Evolutionary conservation across 495 filamentous ascomycete species (phyloP).

Genomic region (Hyphodiscus hymeniophilus): DNA sequence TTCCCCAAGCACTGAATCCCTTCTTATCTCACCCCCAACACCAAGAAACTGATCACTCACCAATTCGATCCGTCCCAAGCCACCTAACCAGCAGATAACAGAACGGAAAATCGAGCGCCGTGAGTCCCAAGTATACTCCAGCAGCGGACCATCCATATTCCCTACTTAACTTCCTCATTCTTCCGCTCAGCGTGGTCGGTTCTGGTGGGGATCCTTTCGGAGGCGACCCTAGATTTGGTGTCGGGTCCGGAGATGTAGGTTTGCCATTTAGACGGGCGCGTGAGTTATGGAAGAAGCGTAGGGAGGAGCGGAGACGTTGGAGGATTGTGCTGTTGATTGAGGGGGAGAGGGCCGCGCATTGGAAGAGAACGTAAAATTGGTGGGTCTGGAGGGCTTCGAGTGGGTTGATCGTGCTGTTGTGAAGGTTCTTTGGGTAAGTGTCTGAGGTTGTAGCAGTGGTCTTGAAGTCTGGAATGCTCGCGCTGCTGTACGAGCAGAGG

Average conservation of each 20-base stretch:
- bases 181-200: conserved; percentile 51
- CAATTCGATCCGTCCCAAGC: conserved; percentile 80
- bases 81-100: conserved; percentile 81
- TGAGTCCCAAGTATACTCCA: conserved; percentile 81
- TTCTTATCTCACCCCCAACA: not conserved
- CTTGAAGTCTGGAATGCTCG: not conserved
- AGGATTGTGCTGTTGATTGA: conserved; percentile 10
- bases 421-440: conserved; percentile 9
- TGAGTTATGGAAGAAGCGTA: conserved; percentile 19
- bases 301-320: not conserved
- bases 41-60: conserved; percentile 28
- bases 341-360: conserved; percentile 8
- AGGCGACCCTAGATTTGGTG: not conserved
- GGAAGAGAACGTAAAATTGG: conserved; percentile 16
- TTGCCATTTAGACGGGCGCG: conserved; percentile 9
- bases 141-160: conserved; percentile 94
- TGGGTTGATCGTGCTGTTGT: not conserved
- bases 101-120: conserved; percentile 87
- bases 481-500: conserved; percentile 6
- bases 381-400: conserved; percentile 3
- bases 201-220: conserved; percentile 21
- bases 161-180: conserved; percentile 72
- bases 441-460: not conserved
- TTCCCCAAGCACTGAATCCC: too few relatives aligned
- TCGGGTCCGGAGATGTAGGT: conserved; percentile 2